Conservation (phyloP, 2,329 filamentous ascomycete genomes). For the Penicillium sp. region DNA sequence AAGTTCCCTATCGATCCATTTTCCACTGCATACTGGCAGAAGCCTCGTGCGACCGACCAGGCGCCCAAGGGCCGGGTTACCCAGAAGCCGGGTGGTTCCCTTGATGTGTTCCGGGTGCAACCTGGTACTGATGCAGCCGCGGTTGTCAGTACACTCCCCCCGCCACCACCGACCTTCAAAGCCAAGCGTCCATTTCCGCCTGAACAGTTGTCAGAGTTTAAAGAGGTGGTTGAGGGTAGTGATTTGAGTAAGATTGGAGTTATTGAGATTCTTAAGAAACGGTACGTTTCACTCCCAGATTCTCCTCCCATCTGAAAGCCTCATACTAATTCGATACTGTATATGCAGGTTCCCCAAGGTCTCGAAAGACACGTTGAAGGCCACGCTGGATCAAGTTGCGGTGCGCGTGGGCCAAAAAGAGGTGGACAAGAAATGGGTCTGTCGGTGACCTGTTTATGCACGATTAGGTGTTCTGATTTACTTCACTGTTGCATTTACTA, state of each 20-base stretch:
- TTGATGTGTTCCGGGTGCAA: constrained; percentile 25
- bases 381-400: constrained; percentile 67
- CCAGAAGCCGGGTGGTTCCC: constrained; percentile 3
- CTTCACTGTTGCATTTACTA: not conserved
- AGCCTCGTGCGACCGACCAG: constrained; percentile 29
- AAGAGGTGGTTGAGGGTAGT: constrained; percentile 66
- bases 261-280: constrained; percentile 72
- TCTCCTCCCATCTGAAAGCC: not conserved
- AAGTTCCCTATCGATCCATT: constrained; percentile 77
- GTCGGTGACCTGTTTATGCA: constrained; percentile 34
- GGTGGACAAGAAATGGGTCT: constrained; percentile 66
- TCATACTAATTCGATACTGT: constrained; percentile 5
- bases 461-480: not conserved
- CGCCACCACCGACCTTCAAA: constrained; percentile 22
- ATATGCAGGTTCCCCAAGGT: constrained; percentile 63
- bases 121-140: constrained; percentile 7
- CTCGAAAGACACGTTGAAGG: constrained; percentile 68
- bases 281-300: constrained; percentile 40
- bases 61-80: constrained; percentile 15
- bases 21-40: constrained; percentile 75
- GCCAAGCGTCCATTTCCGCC: constrained; percentile 52
- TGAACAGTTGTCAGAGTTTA: constrained; percentile 67
- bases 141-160: constrained; percentile 13
- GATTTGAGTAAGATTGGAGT: constrained; percentile 73
- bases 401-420: constrained; percentile 61